Evolutionary conservation across 495 filamentous ascomycete species (phyloP).

Genomic region (Collariella sp.): DNA sequence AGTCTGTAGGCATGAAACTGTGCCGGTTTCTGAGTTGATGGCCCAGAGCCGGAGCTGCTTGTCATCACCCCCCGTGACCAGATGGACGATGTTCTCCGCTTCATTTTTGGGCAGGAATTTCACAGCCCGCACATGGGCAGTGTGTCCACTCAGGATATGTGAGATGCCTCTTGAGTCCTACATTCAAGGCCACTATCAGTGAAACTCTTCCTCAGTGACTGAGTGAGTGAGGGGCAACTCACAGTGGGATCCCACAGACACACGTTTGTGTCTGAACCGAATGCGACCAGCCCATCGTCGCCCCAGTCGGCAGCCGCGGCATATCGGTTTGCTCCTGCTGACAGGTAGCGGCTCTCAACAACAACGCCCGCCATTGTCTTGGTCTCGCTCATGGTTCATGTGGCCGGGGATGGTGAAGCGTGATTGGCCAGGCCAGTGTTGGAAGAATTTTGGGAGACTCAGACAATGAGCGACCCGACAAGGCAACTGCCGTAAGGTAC

Average conservation of each 20-base stretch:
- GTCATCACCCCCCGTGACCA: constrained; percentile 79
- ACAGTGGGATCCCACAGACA: constrained; percentile 83
- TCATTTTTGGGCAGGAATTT: constrained; percentile 58
- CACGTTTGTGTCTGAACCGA: constrained; percentile 79
- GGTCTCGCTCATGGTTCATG: constrained; percentile 5
- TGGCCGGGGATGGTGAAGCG: background rate
- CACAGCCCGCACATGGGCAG: constrained; percentile 72
- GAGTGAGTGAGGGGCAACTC: constrained; percentile 26
- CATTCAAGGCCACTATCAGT: background rate
- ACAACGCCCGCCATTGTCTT: constrained; percentile 16
- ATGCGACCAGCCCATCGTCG: constrained; percentile 65
- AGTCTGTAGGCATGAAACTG: constrained; percentile 38
- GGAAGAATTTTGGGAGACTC: background rate
- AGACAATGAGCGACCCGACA: no score
- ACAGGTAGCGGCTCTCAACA: constrained; percentile 52
- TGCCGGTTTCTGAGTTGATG: constrained; percentile 18
- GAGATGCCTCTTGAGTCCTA: constrained; percentile 55
- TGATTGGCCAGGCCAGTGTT: constrained; percentile 1
- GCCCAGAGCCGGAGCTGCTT: constrained; percentile 69
- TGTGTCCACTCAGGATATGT: constrained; percentile 69
- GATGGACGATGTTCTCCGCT: constrained; percentile 38
- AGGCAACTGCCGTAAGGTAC: no score
- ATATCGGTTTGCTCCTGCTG: constrained; percentile 83
- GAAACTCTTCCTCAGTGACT: background rate
- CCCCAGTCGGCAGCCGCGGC: constrained; percentile 89